Evolutionary conservation across 2,329 filamentous ascomycete genomes (phyloP), one percentile per base, ranked within the genome.

Genomic region (Cadophora gregata): DNA sequence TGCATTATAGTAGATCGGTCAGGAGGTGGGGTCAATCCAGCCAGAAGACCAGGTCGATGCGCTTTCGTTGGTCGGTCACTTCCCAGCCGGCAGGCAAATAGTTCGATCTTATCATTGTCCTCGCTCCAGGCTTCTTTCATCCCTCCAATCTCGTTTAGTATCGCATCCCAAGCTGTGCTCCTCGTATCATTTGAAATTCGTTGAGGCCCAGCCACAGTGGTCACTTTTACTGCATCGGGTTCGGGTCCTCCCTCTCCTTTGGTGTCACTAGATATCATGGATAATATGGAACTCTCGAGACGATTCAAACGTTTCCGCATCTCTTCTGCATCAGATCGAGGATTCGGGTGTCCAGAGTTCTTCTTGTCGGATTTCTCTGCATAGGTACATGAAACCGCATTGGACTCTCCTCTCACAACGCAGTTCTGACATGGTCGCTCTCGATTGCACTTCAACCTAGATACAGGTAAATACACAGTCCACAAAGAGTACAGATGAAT

Each of bases 111-210:
- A 12, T 79, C 80, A 4, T 79, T 79, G 0, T 79, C 78, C 1
- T 70, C 68, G 45, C 62, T 60, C 69, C 69, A 73, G 50, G 69
- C 68, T 55, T 79, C 77, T 47, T 75, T 74, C 69, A 74, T 71
- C 42, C 69, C 68, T 59, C 69, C 69, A 25, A 72, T 64, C 67
- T 88, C 84, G 71, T 87, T 84, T 14, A 87, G 74, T 75, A 88
- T 86, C 3, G 85, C 84, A 81, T 86, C 83, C 68, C 85, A 86
- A 68, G 88, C 84, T 51, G 85, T 87, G 12, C 84, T 84, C 4
- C 85, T 67, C n/a, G 69, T 65, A 64, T 69, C 71, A 51, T 61
- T 56, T 51, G 47, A 67, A 21, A 71, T 65, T 25, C 50, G 67
- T 63, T 63, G 70, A 33, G 66, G 68, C 19, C 69, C 66, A 59